phyloP scores from a whole-genome alignment of 2,329 filamentous ascomycete species.

The Clonostachys chloroleuca region DNA sequence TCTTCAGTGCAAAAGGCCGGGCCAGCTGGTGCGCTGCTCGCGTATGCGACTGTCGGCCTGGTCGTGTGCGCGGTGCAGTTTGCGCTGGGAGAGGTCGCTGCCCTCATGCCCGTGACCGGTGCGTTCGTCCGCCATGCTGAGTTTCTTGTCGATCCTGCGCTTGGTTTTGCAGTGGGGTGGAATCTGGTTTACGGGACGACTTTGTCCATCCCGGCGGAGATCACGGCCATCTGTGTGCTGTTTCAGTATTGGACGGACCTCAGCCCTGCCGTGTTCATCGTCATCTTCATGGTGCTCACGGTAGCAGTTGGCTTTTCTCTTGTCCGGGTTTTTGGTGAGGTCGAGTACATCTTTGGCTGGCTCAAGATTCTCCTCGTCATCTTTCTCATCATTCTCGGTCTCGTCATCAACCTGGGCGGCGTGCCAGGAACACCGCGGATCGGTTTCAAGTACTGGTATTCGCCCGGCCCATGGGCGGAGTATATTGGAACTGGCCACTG shows the following conservation, averaged over 20 bases:
- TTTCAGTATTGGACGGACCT: constrained; percentile 62
- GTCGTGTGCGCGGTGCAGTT: constrained; percentile 54
- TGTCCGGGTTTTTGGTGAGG: constrained; percentile 55
- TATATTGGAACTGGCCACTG: constrained; percentile 46
- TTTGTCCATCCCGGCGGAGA: constrained; percentile 53
- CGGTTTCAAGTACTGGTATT: constrained; percentile 66
- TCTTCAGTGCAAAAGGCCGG: constrained; percentile 45
- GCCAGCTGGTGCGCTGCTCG: constrained; percentile 40
- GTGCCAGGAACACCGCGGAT: constrained; percentile 51
- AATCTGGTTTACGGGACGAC: constrained; percentile 51
- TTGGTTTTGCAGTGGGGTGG: constrained; percentile 50
- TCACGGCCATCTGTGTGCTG: constrained; percentile 57
- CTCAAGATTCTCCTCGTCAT: constrained; percentile 59
- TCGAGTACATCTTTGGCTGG: constrained; percentile 46
- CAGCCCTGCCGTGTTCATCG: constrained; percentile 44
- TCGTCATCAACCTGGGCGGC: constrained; percentile 60
- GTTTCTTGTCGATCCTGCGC: constrained; percentile 57
- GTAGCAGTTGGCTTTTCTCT: constrained; percentile 54
- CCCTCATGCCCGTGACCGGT: constrained; percentile 58
- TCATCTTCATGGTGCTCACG: constrained; percentile 42
- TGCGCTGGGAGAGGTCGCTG: constrained; percentile 56
- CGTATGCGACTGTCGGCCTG: constrained; percentile 50
- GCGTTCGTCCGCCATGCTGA: constrained; percentile 57
- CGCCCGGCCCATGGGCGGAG: constrained; percentile 64
- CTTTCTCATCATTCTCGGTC: constrained; percentile 55